phyloP scores from a whole-genome alignment of 2,329 filamentous ascomycete species.

The Aspergillus jensenii region DNA sequence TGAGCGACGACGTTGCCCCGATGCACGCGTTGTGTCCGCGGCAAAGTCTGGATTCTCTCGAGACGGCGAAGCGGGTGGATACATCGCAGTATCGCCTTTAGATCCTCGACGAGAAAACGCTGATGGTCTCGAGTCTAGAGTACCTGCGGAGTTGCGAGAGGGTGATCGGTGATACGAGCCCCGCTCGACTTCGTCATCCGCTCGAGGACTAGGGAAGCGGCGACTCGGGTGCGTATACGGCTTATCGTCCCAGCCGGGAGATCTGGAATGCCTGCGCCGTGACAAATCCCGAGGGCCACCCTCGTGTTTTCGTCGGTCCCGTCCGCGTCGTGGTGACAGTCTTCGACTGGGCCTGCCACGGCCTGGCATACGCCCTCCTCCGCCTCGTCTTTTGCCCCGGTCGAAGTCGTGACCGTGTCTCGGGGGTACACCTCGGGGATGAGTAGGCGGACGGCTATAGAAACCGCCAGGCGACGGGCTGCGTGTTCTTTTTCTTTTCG shows the following conservation, averaged over 20 bases:
- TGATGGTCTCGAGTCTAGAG: constrained; percentile 33
- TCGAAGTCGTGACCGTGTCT: constrained; percentile 38
- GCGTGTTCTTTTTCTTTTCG: constrained; percentile 42
- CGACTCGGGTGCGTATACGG: constrained; percentile 26
- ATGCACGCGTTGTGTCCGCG: constrained; percentile 28
- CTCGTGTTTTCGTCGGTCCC: constrained; percentile 33
- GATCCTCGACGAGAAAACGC: constrained; percentile 23
- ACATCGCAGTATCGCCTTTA: constrained; percentile 25
- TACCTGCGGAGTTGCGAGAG: constrained; percentile 36
- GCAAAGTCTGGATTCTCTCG: constrained; percentile 35
- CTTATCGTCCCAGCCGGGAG: constrained; percentile 30
- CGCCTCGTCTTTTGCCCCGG: constrained; percentile 35
- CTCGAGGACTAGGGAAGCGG: constrained; percentile 28
- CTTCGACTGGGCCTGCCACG: constrained; percentile 34
- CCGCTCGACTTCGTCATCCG: constrained; percentile 25
- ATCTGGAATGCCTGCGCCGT: constrained; percentile 31
- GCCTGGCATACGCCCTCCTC: constrained; percentile 34
- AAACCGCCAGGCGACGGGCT: constrained; percentile 40
- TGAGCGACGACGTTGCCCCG: constrained; percentile 36
- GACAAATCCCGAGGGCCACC: constrained; percentile 28
- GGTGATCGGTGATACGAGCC: constrained; percentile 32
- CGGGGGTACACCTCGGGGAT: constrained; percentile 23
- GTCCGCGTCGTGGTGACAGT: constrained; percentile 33
- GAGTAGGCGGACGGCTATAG: constrained; percentile 25
- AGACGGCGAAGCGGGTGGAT: constrained; percentile 32